Evolutionary conservation across 2,329 filamentous ascomycete genomes (phyloP).

Genomic region (Simplicillium aogashimaense): DNA sequence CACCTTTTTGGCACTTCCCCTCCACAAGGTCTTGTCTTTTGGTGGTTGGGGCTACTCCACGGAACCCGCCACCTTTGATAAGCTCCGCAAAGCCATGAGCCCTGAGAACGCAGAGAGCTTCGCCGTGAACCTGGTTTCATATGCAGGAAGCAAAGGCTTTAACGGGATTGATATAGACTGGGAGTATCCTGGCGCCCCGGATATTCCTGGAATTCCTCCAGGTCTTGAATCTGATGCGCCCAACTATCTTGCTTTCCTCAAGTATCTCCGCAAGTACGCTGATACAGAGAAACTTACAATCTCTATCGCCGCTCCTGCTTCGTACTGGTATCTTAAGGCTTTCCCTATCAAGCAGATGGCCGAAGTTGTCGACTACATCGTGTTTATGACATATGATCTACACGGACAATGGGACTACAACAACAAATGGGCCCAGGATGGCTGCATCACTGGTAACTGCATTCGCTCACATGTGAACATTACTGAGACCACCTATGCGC

Average conservation of each 20-base stretch:
- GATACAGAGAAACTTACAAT: constrained; percentile 12
- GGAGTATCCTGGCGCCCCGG: constrained; percentile 20
- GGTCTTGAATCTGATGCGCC: constrained; percentile 8
- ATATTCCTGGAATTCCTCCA: constrained; percentile 18
- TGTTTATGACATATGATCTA: constrained; percentile 25
- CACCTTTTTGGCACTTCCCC: constrained; percentile 14
- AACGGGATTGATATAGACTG: constrained; percentile 35
- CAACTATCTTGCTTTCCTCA: constrained; percentile 6
- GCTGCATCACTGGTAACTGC: constrained; percentile 19
- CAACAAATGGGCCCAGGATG: background rate
- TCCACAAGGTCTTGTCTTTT: constrained; percentile 57
- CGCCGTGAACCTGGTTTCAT: constrained; percentile 54
- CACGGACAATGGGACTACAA: constrained; percentile 10
- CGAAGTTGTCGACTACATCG: constrained; percentile 19
- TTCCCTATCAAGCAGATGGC: constrained; percentile 19
- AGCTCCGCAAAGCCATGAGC: constrained; percentile 55
- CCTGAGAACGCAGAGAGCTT: constrained; percentile 52
- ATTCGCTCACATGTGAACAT: constrained; percentile 27
- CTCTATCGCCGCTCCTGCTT: constrained; percentile 20
- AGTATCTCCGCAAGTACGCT: constrained; percentile 6
- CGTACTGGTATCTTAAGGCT: constrained; percentile 22
- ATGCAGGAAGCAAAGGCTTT: constrained; percentile 64
- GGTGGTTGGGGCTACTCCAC: constrained; percentile 75
- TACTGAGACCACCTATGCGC: constrained; percentile 24
- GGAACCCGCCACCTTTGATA: constrained; percentile 29